phyloP scores from a whole-genome alignment of 2,329 filamentous ascomycete species.

The Podosphaera fusca region DNA sequence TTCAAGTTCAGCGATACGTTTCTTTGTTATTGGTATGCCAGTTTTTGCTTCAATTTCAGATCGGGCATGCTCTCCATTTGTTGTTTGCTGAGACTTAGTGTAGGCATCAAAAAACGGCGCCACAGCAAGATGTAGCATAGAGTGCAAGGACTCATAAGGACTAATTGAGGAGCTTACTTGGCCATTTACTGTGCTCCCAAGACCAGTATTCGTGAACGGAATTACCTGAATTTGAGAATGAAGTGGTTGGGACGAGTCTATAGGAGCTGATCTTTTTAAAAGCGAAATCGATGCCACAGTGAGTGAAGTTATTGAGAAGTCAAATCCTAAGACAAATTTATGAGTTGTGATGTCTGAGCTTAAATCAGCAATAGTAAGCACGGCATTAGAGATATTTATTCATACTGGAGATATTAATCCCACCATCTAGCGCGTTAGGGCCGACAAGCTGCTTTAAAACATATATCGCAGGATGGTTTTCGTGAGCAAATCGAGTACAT shows the following conservation, averaged over 20 bases:
- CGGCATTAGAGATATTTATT: neutral
- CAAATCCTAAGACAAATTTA: slow-evolving; percentile 57
- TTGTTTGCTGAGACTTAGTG: slow-evolving; percentile 55
- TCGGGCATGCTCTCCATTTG: slow-evolving; percentile 43
- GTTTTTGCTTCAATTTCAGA: slow-evolving; percentile 79
- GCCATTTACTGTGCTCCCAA: slow-evolving; percentile 34
- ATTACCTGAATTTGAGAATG: slow-evolving; percentile 78
- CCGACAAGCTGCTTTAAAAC: slow-evolving; percentile 59
- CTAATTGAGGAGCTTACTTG: slow-evolving; percentile 53
- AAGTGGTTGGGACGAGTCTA: slow-evolving; percentile 64
- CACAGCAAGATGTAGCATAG: slow-evolving; percentile 72
- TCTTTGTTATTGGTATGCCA: slow-evolving; percentile 90
- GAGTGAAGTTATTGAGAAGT: slow-evolving; percentile 57
- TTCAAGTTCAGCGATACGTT: slow-evolving; percentile 85
- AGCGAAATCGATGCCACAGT: slow-evolving; percentile 72
- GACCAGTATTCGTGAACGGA: slow-evolving; percentile 66
- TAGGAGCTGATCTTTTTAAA: slow-evolving; percentile 69
- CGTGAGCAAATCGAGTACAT: slow-evolving; percentile 73
- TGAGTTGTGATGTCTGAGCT: slow-evolving; percentile 29
- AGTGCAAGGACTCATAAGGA: slow-evolving; percentile 80
- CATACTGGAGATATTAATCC: slow-evolving; percentile 18
- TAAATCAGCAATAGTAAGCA: slow-evolving; percentile 11
- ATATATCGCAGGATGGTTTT: slow-evolving; percentile 72
- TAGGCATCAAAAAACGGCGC: slow-evolving; percentile 95
- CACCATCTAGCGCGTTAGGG: slow-evolving; percentile 10